phyloP scores from a whole-genome alignment of 169 alveolate genomes.

The Eimeria maxima region DNA sequence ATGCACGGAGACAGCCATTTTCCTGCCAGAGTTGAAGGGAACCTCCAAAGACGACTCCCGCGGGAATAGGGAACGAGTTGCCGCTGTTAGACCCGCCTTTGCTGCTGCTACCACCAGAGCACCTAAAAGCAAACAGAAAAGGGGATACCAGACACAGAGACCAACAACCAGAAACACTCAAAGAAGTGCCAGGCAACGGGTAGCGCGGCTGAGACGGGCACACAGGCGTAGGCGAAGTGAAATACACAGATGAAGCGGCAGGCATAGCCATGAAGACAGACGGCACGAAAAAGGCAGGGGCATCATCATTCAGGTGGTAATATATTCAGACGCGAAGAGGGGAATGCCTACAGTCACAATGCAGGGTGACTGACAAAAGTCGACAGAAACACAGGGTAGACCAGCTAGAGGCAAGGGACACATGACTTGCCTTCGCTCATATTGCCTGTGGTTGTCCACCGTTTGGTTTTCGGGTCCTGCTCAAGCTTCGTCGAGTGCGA shows the following conservation, averaged over 20 bases:
- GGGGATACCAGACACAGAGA: neutral
- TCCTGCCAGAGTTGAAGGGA: conserved; percentile 94
- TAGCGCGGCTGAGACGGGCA: neutral
- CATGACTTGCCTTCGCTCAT: conserved; percentile 92
- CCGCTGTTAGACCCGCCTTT: conserved; percentile 89
- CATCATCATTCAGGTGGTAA: neutral
- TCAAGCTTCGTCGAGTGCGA: conserved; percentile 91
- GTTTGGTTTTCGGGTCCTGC: conserved; percentile 85
- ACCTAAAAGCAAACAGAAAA: conserved; percentile 61
- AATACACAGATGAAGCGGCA: neutral
- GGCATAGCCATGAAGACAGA: neutral
- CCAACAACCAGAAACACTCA: neutral
- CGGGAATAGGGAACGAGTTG: conserved; percentile 78
- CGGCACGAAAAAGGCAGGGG: neutral
- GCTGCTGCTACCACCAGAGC: conserved; percentile 95
- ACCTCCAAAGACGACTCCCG: conserved; percentile 90
- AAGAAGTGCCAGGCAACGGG: neutral
- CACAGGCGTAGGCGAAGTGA: neutral
- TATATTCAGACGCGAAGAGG: neutral
- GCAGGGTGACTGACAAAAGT: neutral
- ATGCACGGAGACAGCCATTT: conserved; percentile 95
- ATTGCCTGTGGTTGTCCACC: conserved; percentile 91
- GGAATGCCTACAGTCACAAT: neutral
- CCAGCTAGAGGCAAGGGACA: neutral
- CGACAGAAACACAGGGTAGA: neutral